phyloP scores from a whole-genome alignment of 148 eudicot species.

The Fagopyrum homotropicum region DNA sequence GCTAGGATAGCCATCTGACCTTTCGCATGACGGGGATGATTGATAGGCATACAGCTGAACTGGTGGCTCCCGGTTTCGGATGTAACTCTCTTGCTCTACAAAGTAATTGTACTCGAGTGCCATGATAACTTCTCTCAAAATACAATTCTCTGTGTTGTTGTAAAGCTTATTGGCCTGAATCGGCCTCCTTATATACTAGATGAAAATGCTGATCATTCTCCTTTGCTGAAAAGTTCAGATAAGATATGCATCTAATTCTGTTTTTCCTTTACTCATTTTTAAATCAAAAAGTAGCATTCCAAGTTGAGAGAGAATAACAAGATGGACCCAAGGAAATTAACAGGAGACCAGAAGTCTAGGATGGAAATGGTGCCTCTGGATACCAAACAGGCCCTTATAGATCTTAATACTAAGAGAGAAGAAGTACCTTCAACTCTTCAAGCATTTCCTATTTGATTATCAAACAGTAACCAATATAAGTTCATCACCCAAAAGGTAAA shows the following conservation, averaged over 20 bases:
- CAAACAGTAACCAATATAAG: neutral
- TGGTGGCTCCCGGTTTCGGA: neutral
- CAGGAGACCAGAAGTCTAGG: neutral
- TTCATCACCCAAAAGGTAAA: neutral
- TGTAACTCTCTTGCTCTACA: neutral
- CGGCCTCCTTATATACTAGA: constrained; percentile 1
- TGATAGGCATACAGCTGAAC: neutral
- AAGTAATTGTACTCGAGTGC: neutral
- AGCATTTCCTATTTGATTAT: constrained; percentile 10
- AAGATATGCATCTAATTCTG: constrained; percentile 32
- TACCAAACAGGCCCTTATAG: neutral
- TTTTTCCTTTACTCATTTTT: constrained; percentile 7
- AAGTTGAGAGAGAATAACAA: neutral
- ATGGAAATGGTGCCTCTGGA: neutral
- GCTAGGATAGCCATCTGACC: constrained; percentile 14
- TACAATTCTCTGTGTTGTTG: neutral
- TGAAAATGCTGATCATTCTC: neutral
- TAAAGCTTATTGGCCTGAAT: neutral
- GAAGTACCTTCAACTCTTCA: neutral
- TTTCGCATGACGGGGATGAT: neutral
- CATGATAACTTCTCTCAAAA: neutral
- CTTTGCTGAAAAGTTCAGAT: constrained; percentile 19
- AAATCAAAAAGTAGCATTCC: neutral
- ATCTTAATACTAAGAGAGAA: neutral
- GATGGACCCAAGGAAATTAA: neutral